Evolutionary conservation across 345 rosid species (phyloP).

Genomic region (Balakata baccata): DNA sequence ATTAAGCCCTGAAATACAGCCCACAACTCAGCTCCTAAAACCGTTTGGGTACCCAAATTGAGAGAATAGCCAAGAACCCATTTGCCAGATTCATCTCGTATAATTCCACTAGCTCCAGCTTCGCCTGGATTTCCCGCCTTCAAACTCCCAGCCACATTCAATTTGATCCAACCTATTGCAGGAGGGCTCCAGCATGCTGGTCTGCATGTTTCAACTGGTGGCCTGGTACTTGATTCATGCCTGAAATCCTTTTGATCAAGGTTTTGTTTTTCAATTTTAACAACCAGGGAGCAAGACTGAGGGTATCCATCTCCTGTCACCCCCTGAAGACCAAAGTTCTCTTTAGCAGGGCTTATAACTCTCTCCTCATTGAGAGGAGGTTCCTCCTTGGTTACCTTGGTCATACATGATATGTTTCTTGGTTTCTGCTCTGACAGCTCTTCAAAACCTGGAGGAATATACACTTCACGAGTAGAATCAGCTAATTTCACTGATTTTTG

Average conservation of each 20-base stretch:
- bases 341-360: background rate
- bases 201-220: background rate
- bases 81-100: conserved; percentile 47
- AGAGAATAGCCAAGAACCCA: conserved; percentile 53
- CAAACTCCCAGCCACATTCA: conserved; percentile 38
- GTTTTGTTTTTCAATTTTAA: background rate
- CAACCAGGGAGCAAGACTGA: background rate
- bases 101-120: conserved; percentile 43
- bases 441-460: no score
- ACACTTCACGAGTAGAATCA: no score
- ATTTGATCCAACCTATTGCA: conserved; percentile 37
- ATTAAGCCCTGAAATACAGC: conserved; percentile 50
- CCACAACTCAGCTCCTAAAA: conserved; percentile 39
- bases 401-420: no score
- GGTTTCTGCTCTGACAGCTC: no score
- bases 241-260: background rate
- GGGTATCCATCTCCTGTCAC: background rate
- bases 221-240: background rate
- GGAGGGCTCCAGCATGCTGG: conserved; percentile 23
- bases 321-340: background rate
- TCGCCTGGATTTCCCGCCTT: conserved; percentile 7
- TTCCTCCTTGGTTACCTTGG: background rate
- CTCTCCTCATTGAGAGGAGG: background rate
- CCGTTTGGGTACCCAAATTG: conserved; percentile 18
- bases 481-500: no score